A percentile compares a stretch with the other conserved stretches of the same genome.
Evolutionary conservation across 1,139 yeast species (phyloP).

Genomic region (Kodamaea fungicola): DNA sequence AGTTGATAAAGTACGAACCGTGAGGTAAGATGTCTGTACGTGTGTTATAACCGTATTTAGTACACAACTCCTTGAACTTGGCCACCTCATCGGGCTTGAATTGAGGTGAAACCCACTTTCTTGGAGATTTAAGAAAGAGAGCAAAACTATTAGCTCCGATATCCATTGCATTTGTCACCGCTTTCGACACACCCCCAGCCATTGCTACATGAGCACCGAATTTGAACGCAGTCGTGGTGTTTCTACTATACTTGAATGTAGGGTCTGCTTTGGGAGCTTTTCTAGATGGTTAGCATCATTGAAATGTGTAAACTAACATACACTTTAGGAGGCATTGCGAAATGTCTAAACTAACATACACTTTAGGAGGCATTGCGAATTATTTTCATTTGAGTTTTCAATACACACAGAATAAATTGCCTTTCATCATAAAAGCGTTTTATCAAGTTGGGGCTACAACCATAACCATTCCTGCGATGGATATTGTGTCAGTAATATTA

Average conservation of each 20-base stretch:
- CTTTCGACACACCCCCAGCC: constrained; percentile 71
- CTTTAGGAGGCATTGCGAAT: constrained; percentile 12
- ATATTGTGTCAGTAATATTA: no score
- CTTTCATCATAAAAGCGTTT: no score
- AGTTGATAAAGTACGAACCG: constrained; percentile 87
- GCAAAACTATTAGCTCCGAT: constrained; percentile 89
- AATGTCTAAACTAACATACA: constrained; percentile 7
- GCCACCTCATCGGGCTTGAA: constrained; percentile 62
- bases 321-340: constrained; percentile 13
- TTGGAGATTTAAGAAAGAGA: constrained; percentile 81
- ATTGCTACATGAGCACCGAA: constrained; percentile 83
- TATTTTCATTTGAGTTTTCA: background rate
- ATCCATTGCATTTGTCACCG: constrained; percentile 70
- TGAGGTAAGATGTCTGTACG: constrained; percentile 83
- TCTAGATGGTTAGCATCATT: constrained; percentile 1
- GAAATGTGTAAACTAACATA: constrained; percentile 4
- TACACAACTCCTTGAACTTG: constrained; percentile 62
- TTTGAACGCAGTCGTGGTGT: constrained; percentile 30
- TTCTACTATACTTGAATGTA: constrained; percentile 17
- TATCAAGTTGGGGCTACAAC: no score
- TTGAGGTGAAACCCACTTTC: constrained; percentile 87
- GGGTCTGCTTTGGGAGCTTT: constrained; percentile 8
- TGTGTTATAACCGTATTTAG: constrained; percentile 64
- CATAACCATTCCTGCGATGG: no score
- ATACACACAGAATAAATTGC: no score